Evolutionary conservation across 179 eudicot genomes (phyloP).

Genomic region (Beta macrorhiza): DNA sequence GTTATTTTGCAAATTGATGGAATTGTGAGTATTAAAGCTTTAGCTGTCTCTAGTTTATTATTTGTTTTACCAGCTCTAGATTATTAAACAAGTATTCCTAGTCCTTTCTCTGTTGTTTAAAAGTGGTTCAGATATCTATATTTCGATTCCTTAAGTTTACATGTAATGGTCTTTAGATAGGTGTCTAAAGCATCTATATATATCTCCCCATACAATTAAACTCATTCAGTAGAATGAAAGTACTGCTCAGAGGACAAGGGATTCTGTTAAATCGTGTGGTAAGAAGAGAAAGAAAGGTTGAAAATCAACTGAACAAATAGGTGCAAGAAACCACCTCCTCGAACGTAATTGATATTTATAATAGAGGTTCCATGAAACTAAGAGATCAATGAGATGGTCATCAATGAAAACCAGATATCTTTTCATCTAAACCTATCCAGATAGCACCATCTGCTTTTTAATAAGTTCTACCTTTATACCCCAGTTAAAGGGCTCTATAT

Average conservation of each 20-base stretch:
- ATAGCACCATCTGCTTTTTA: not conserved
- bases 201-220: not conserved
- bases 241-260: not conserved
- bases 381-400: not conserved
- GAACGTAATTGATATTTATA: not conserved
- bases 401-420: not conserved
- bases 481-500: not conserved
- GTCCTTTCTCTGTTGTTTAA: not conserved
- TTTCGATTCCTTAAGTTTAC: slow-evolving; percentile 8
- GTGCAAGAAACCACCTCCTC: not conserved
- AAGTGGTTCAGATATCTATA: slow-evolving; percentile 13
- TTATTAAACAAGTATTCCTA: not conserved
- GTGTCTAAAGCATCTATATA: not conserved
- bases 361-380: not conserved
- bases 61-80: not conserved
- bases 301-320: not conserved
- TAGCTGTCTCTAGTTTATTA: not conserved
- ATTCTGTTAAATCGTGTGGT: not conserved
- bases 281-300: not conserved
- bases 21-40: slow-evolving; percentile 53
- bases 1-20: slow-evolving; percentile 81
- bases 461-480: not conserved
- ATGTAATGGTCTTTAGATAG: not conserved
- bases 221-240: not conserved
- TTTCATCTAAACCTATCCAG: not conserved